These are phyloP conservation scores for Rosa rugosa DNA, from an alignment of 306 rosid species.

Conservation along the genomic window DNA sequence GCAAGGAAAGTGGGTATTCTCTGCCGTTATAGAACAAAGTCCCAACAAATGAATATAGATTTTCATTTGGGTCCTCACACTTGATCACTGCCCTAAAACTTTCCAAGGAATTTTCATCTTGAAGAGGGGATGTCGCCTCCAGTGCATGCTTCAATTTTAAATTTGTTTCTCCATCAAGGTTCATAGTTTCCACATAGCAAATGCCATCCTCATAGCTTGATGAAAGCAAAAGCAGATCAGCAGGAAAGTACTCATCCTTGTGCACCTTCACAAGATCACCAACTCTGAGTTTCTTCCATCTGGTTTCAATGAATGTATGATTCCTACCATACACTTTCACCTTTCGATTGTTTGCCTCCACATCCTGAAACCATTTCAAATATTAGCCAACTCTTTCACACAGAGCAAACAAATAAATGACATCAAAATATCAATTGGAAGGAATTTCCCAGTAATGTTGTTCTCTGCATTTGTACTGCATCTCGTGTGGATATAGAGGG, in stretches of 20 bases:
- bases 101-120: conserved; percentile 46
- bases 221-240: conserved; percentile 79
- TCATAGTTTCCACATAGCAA: conserved; percentile 91
- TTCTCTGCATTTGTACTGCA: conserved; percentile 4
- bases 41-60: conserved; percentile 83
- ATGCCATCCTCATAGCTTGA: conserved; percentile 77
- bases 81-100: conserved; percentile 55
- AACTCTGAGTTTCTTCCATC: conserved; percentile 82
- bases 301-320: conserved; percentile 53
- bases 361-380: conserved; percentile 54
- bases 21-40: conserved; percentile 40
- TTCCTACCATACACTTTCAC: conserved; percentile 49
- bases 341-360: conserved; percentile 74
- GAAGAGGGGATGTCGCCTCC: conserved; percentile 58
- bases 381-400: conserved; percentile 18
- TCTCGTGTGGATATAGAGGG: background rate
- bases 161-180: conserved; percentile 95
- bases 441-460: background rate
- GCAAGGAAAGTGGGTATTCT: conserved; percentile 63
- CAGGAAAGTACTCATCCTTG: conserved; percentile 84
- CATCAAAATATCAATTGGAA: background rate
- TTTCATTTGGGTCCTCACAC: conserved; percentile 92
- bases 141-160: conserved; percentile 76
- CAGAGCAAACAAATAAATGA: background rate
- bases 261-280: conserved; percentile 78